Evolutionary conservation across 106 monocot genomes (phyloP), one percentile per base, ranked within the genome.

Genomic region (Gastrodia elata): DNA sequence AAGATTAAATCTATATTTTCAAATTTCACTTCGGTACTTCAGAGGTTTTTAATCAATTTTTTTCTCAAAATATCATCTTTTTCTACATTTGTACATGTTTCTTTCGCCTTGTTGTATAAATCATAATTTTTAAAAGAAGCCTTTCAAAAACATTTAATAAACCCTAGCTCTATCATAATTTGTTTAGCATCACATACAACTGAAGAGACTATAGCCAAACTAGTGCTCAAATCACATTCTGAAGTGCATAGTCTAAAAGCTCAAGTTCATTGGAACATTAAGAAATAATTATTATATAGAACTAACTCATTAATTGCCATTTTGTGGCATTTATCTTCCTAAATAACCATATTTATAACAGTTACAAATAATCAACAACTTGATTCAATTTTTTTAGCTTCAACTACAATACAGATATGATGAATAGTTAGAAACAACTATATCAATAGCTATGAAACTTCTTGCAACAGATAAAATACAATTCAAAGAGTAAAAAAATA

Each of bases 301-400:
- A 61, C 26, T 30, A 32, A 61, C 7, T 11, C 61, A 6, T 28
- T 61, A 11, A 61, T 61, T 26, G 26, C 25, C 4, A 57, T 24
- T n/a, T 44, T 44, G 16, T 44, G 44, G 22, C 52, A 48, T 52
- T 61, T 61, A 32, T 24, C 32, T 1, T 13, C 20, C 57, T 25
- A 25, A 26, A 57, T 57, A 25, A 25, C 5, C 24, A 25, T 7
- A 56, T 25, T 56, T 56, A 61, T 61, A n/a, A 30, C 3, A 2
- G 30, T 52, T 52, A 52, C 22, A 22, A 52, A 3, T 61, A 61
- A 32, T 32, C 28, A 30, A 28, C 9, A 61, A 61, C 30, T 61
- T 61, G 32, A 61, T 61, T 61, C 61, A 61, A 61, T 30, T 61
- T 61, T 11, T 61, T 61, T 32, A 61, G 61, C 22, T 30, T 61